Percentiles rank a stretch among this genome's conserved stretches.
Conservation (phyloP, 345 rosid species). For the Pseudoturritis turrita region DNA sequence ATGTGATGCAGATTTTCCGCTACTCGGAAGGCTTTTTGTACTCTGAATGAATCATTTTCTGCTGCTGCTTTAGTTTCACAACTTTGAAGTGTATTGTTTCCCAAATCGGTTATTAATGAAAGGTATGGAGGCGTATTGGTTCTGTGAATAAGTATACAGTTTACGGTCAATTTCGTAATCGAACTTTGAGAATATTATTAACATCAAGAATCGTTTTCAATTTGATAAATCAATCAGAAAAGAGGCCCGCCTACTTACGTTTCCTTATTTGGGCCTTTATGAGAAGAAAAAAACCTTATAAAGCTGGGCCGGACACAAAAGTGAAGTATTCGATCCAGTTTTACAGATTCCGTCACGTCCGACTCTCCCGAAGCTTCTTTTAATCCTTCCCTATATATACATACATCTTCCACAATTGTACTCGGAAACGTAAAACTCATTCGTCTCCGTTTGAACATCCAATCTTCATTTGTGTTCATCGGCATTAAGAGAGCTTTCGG, state of each 20-base stretch:
- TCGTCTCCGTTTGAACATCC: neutral
- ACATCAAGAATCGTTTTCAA: neutral
- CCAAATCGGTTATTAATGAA: neutral
- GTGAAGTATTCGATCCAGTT: constrained; percentile 23
- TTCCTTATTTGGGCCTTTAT: neutral
- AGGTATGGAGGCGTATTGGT: neutral
- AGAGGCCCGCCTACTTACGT: no score
- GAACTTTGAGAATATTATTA: neutral
- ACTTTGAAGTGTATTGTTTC: neutral
- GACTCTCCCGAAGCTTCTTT: constrained; percentile 60
- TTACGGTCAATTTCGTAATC: neutral
- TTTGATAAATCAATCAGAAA: no score
- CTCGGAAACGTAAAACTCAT: no score
- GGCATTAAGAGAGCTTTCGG: neutral
- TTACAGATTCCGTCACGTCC: constrained; percentile 32
- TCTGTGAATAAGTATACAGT: neutral
- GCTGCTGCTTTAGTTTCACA: neutral
- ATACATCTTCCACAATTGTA: neutral
- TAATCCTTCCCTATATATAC: neutral
- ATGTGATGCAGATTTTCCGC: neutral
- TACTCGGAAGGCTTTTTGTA: neutral
- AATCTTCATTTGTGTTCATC: neutral
- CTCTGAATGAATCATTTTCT: constrained; percentile 1
- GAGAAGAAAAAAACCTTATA: neutral
- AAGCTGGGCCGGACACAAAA: constrained; percentile 15